Evolutionary conservation across 805 yeast species (phyloP), one percentile per base, ranked within the genome.

Genomic region (Starmerella tilneyi): DNA sequence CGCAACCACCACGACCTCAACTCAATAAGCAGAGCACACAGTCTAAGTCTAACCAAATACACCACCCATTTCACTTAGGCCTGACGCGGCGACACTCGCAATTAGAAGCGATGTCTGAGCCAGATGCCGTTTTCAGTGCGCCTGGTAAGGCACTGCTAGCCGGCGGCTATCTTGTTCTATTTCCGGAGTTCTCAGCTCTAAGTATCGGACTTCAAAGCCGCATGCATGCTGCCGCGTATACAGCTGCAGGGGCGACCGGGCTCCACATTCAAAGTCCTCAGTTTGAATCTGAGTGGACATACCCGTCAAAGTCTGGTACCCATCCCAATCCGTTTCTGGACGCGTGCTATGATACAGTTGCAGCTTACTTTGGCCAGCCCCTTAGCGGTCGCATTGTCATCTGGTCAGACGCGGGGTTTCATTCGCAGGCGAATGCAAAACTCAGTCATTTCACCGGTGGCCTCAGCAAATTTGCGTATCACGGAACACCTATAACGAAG

Each of bases 91-190:
- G 27, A 24, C 8, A 8, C 27, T 8, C 27, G 8, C 27, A 24
- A 24, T 8, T 24, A 24, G 27, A 8, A 24, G 11, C 27, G 16
- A 23, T 24, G 40, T 5, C 30, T 15, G 17, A 21, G 6, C 45
- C 43, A 2, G 12, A 23, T 15, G 35, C 33, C 12, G 84, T 79
- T 8, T 89, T 76, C 59, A 82, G 95, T 58, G 94, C 97, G 0
- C 96, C 98, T 0, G 96, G 97, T 0, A 92, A 92, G 62, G 97
- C 96, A 1, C 68, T 92, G 22, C 56, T 92, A 11, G 96, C 92
- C 0, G 98, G 98, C 16, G 98, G 98, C 0, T 92, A 92, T 60
- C 70, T 92, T 27, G 97, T 92, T 0, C 66, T 92, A 17, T 92
- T 83, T 47, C 88, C 88, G 0, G 63, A 62, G 29, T 88, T 81